These are phyloP conservation scores for Reticulascus tulasneorum DNA, from an alignment of 2,329 filamentous ascomycete species.

Conservation along the genomic window DNA sequence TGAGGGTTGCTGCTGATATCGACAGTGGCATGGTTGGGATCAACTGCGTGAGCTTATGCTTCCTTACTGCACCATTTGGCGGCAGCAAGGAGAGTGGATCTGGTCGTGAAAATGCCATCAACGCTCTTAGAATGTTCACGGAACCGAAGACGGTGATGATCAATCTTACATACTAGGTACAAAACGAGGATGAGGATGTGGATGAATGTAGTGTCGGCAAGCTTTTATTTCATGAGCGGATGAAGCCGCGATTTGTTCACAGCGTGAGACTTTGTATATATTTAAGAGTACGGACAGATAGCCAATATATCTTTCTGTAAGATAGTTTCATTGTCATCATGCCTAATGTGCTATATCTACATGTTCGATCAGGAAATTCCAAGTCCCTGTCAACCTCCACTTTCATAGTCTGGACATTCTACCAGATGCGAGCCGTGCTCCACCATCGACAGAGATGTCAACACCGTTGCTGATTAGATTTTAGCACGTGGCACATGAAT, in stretches of 20 bases:
- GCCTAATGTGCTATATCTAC: no score
- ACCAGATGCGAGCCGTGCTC: slow-evolving; percentile 23
- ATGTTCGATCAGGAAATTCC: no score
- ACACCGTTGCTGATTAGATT: slow-evolving; percentile 27
- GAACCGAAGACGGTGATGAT: slow-evolving; percentile 48
- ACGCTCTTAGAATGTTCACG: slow-evolving; percentile 43
- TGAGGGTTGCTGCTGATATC: slow-evolving; percentile 48
- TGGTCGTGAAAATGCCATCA: slow-evolving; percentile 44
- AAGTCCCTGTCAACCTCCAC: no score
- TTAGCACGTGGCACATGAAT: background rate
- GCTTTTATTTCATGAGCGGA: no score
- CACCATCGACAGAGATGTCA: slow-evolving; percentile 30
- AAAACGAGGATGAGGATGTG: no score
- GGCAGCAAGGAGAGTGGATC: slow-evolving; percentile 46
- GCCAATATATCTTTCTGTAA: no score
- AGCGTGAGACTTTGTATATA: no score
- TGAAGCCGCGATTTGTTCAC: no score
- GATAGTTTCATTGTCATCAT: no score
- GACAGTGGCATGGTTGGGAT: slow-evolving; percentile 70
- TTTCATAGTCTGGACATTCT: slow-evolving; percentile 23
- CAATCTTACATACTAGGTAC: slow-evolving; percentile 27
- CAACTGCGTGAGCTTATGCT: slow-evolving; percentile 43
- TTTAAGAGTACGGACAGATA: no score
- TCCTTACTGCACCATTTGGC: slow-evolving; percentile 42
- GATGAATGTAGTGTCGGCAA: background rate